A percentile compares a stretch with the other conserved stretches of the same genome.
Conservation (phyloP, 139 green algal genomes). For the Spirogloea muscicola region DNA sequence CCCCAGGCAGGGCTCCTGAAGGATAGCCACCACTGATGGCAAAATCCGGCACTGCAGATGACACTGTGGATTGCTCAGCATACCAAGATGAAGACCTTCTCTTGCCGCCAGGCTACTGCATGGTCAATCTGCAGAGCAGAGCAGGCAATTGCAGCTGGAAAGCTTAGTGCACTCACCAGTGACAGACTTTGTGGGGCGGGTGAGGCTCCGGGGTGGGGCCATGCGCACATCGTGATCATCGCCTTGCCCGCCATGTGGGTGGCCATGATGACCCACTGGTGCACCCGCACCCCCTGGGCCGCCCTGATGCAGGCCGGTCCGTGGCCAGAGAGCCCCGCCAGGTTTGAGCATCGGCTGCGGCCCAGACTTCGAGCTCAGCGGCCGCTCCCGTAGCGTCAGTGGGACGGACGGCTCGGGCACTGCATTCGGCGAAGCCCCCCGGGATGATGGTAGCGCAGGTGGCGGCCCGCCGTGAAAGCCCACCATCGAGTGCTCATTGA, state of each 20-base stretch:
- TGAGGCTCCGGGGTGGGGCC: background rate
- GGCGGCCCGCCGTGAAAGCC: too few species aligned
- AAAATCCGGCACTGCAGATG: background rate
- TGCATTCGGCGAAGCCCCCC: too few species aligned
- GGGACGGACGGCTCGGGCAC: too few species aligned
- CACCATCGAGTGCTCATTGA: too few species aligned
- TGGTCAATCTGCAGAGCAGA: slow-evolving; percentile 27
- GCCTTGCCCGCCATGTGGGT: too few species aligned
- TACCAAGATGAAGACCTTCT: too few species aligned
- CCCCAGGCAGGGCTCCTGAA: background rate
- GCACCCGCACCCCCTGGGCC: slow-evolving; percentile 1
- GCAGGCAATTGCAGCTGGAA: too few species aligned
- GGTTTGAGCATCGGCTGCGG: slow-evolving; percentile 26
- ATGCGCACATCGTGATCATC: slow-evolving; percentile 20
- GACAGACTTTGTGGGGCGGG: slow-evolving; percentile 9
- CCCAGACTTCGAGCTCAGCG: slow-evolving; percentile 15
- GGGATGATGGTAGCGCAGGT: too few species aligned
- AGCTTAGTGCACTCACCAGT: too few species aligned
- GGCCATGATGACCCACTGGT: background rate
- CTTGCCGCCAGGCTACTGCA: background rate
- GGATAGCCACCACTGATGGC: background rate
- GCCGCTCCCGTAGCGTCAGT: too few species aligned
- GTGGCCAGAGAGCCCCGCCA: too few species aligned
- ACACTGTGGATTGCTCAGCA: too few species aligned
- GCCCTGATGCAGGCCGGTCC: background rate